Conservation (phyloP, 306 rosid species). For the Gastrolobium bilobum region DNA sequence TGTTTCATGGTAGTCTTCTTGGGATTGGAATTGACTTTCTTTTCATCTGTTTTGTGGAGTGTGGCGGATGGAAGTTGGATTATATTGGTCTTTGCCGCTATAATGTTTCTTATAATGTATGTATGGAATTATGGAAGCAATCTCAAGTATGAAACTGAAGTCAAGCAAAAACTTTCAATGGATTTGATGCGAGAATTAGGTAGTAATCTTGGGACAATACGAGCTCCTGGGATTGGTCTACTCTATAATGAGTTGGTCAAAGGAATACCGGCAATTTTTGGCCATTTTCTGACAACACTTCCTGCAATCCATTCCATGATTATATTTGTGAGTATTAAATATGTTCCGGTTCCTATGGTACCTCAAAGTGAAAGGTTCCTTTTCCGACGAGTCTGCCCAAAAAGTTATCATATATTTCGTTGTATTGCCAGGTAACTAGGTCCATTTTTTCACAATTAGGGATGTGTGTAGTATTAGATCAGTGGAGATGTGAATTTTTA, state of each 20-base stretch:
- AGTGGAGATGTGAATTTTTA: constrained; percentile 13
- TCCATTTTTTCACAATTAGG: constrained; percentile 10
- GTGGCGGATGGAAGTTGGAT: constrained; percentile 99
- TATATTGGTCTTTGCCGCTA: constrained; percentile 83
- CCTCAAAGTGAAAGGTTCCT: constrained; percentile 99
- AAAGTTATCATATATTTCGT: constrained; percentile 89
- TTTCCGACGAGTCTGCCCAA: constrained; percentile 94
- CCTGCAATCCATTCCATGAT: constrained; percentile 81
- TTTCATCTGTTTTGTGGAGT: constrained; percentile 92
- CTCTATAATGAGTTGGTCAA: constrained; percentile 95
- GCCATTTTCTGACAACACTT: constrained; percentile 88
- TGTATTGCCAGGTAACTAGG: constrained; percentile 86
- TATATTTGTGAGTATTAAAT: constrained; percentile 94
- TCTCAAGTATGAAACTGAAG: constrained; percentile 96
- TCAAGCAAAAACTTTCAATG: constrained; percentile 87
- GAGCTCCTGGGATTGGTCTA: constrained; percentile 98
- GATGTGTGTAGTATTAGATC: constrained; percentile 10
- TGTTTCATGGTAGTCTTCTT: constrained; percentile 74
- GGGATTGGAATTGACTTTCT: constrained; percentile 89
- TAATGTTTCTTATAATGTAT: constrained; percentile 87
- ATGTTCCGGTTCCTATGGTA: constrained; percentile 90
- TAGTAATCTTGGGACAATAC: constrained; percentile 89
- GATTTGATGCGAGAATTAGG: constrained; percentile 94
- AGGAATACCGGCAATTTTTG: constrained; percentile 97
- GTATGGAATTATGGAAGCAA: constrained; percentile 99